Evolutionary conservation across 805 yeast species (phyloP).

Genomic region (Isabelozyma rhagii): DNA sequence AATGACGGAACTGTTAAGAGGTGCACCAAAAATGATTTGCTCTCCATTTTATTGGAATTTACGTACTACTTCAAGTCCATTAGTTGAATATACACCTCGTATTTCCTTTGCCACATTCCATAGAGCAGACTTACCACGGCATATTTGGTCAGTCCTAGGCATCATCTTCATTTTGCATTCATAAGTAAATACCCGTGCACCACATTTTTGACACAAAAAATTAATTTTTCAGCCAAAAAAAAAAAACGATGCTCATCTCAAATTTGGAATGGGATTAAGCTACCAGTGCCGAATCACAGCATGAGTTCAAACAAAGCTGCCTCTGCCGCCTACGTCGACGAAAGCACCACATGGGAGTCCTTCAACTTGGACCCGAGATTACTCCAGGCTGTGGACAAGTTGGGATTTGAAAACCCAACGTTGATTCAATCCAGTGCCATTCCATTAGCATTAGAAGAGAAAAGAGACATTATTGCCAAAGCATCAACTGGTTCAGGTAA

Average conservation of each 20-base stretch:
- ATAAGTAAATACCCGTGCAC: too few relatives aligned
- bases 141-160: too few relatives aligned
- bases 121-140: too few relatives aligned
- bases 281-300: not conserved
- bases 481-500: slow-evolving; percentile 97
- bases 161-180: too few relatives aligned
- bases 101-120: too few relatives aligned
- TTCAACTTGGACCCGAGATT: slow-evolving; percentile 81
- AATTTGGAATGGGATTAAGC: not conserved
- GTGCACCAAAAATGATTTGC: too few relatives aligned
- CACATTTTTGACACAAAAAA: not conserved
- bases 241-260: not conserved
- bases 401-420: slow-evolving; percentile 85
- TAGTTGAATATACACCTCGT: too few relatives aligned
- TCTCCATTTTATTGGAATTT: too few relatives aligned
- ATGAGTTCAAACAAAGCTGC: slow-evolving; percentile 37
- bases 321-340: slow-evolving; percentile 69
- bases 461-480: slow-evolving; percentile 87
- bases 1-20: too few relatives aligned
- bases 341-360: slow-evolving; percentile 65
- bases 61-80: too few relatives aligned
- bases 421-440: slow-evolving; percentile 88
- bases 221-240: not conserved
- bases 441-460: slow-evolving; percentile 85
- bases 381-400: slow-evolving; percentile 74